Percentiles rank a stretch among this genome's conserved stretches.
Evolutionary conservation across 805 yeast genomes (phyloP).

Genomic region (Nakazawaea populi): DNA sequence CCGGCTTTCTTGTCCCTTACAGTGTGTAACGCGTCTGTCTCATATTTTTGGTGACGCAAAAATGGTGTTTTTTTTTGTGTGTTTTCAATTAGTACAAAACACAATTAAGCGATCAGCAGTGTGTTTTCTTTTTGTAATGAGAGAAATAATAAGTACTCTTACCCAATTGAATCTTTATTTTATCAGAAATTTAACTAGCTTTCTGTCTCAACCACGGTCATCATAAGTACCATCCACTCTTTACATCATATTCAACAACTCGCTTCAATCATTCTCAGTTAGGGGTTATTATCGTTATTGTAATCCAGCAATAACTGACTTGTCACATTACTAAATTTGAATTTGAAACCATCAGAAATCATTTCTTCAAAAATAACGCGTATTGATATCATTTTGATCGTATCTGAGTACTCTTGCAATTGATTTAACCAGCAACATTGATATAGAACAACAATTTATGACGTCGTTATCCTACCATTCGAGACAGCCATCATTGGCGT

Average conservation of each 20-base stretch:
- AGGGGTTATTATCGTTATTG: too few species aligned
- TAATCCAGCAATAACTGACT: background rate
- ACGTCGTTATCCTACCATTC: slow-evolving; percentile 31
- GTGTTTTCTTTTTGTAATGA: background rate
- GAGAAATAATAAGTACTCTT: background rate
- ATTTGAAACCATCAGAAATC: background rate
- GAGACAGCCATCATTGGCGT: slow-evolving; percentile 56
- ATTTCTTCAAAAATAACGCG: background rate
- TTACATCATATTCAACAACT: background rate
- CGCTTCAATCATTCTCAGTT: background rate
- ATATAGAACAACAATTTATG: background rate
- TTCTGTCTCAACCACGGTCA: background rate
- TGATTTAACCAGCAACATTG: background rate
- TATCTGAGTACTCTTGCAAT: background rate
- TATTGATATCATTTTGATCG: background rate
- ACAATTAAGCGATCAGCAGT: too few species aligned
- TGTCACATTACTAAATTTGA: background rate
- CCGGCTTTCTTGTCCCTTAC: background rate
- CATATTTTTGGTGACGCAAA: background rate
- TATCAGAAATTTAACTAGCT: background rate
- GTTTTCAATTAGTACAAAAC: too few species aligned
- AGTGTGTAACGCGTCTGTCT: background rate
- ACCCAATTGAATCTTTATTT: background rate
- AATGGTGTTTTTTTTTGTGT: background rate
- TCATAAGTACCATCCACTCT: background rate